Evolutionary conservation across 257 asterid genomes (phyloP).

Genomic region (Solanum acaule): DNA sequence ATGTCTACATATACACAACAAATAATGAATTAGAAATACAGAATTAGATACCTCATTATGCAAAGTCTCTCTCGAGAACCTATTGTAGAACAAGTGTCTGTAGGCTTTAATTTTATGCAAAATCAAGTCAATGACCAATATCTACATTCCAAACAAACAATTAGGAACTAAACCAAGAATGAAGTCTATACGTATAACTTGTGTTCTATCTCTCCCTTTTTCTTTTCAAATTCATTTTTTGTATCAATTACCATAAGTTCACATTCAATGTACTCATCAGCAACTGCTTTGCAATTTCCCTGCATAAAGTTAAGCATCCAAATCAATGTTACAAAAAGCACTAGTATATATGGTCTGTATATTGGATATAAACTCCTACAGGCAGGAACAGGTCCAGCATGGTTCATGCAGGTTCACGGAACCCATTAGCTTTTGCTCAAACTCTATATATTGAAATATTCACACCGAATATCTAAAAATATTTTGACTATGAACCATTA

Average conservation of each 20-base stretch:
- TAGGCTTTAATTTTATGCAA: constrained; percentile 84
- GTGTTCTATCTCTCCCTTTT: neutral
- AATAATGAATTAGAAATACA: neutral
- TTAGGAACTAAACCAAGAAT: neutral
- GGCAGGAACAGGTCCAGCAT: neutral
- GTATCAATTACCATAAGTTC: constrained; percentile 62
- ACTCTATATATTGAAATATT: neutral
- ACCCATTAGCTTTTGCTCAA: neutral
- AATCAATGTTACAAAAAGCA: neutral
- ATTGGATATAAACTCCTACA: neutral
- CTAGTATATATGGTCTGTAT: neutral
- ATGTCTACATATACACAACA: neutral
- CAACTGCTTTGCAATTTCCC: constrained; percentile 64
- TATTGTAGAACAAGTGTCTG: constrained; percentile 72
- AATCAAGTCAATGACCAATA: constrained; percentile 75
- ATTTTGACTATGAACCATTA: neutral
- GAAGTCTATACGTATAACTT: neutral
- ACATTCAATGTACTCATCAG: constrained; percentile 90
- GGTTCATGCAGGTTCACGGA: neutral
- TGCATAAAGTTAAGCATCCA: constrained; percentile 7
- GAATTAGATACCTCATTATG: constrained; percentile 35
- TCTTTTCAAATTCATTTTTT: neutral
- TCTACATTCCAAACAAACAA: constrained; percentile 21
- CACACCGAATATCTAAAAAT: neutral
- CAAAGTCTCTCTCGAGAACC: constrained; percentile 27